Base-by-base conservation (phyloP, 2,329 filamentous ascomycete species). In the Colletotrichum orchidophilum region DNA sequence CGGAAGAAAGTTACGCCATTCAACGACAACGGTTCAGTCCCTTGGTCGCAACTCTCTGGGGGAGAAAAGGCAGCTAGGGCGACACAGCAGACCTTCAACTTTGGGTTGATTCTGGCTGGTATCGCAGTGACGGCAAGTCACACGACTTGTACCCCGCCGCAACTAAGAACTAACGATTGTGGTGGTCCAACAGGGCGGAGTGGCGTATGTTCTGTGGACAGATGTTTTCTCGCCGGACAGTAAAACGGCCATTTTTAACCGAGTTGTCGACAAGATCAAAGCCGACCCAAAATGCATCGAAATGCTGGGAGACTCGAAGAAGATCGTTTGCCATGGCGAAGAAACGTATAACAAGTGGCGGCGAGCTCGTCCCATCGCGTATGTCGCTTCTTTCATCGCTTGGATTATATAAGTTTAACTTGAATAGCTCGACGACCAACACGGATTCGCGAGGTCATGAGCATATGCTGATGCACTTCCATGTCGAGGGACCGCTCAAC, bases 31-130 rank as follows among this genome's bases (percentile, higher is more conserved):
- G 96, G 96, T 8, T 87, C 88, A 73, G 91, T 97, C 1, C 90
- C 91, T 4, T 98, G 96, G 96, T 87, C 85, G 3, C 87, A 96
- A 65, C 87, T 98, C 2, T 94, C 92, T 1, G 84, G 83, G 0
- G 84, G 84, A 58, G 96, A 98, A 80, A 98, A 97, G 81, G 91
- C 91, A 3, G 93, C 92, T 27, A 89, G 96, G 49, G 93, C 94
- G 9, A 96, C 94, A 0, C 95, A 98, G 81, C 96, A 98, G 81
- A 93, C 92, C 18, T 92, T 97, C 84, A 98, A 98, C 81, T 90
- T 97, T 74, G 87, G 92, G 74, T 82, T 98, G 73, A 90, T 98
- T 9, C 75, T 94, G 1, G 85, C 92, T 8, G 96, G 96, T 29
- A 82, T 95, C 12, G 87, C 91, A 39, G 85, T 96, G 75, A 97